Base-by-base conservation (phyloP, 768 basidiomycete species). In the Lentinus tigrinus region DNA sequence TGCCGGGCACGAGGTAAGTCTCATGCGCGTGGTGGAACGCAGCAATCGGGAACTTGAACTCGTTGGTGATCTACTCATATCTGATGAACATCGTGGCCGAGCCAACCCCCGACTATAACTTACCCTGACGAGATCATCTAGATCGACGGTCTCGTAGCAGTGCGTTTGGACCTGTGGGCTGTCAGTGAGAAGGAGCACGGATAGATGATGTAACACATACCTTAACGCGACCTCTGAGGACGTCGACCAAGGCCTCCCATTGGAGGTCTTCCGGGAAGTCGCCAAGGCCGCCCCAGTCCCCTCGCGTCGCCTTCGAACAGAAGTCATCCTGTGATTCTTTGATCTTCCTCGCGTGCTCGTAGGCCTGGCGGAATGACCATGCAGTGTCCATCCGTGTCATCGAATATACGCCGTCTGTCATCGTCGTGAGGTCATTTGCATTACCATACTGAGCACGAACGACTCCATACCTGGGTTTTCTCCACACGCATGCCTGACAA, bases 1-100 rank as follows among this genome's bases (percentile, higher is more conserved):
- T 73, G 23, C 85, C 84, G 1, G 94, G 91, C 23, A 95, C 88
- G n/a, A 97, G 80, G 73, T 92, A 97, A 1, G 93, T 85, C 70
- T 96, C 93, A 54, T 92, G 87, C 8, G 93, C 95, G 67, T 92
- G 89, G 66, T 95, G 92, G 67, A 95, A 85, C 6, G 91, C 88
- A 6, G 89, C 83, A 27, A 95, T 78, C 1, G 85, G 81, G 67
- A 93, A 94, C 64, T 92, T 75, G 77, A 95, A 98, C 72, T 97
- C 95, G 68, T 96, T 91, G 36, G 91, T 85, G 49, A 97, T 78
- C 84, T 94, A n/a, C 8, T 26, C 21, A 19, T 19, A 1, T 40
- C 39, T 17, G 9, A 40, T 6, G 6, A 6, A 5, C 4, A 40
- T 16, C 39, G 19, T 40, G 9, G 36, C 38, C n/a, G 38, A 10